A percentile compares a stretch with the other conserved stretches of the same genome.
These are phyloP conservation scores for Harrya chromipes DNA, from an alignment of 768 basidiomycete species.

Conservation along the genomic window DNA sequence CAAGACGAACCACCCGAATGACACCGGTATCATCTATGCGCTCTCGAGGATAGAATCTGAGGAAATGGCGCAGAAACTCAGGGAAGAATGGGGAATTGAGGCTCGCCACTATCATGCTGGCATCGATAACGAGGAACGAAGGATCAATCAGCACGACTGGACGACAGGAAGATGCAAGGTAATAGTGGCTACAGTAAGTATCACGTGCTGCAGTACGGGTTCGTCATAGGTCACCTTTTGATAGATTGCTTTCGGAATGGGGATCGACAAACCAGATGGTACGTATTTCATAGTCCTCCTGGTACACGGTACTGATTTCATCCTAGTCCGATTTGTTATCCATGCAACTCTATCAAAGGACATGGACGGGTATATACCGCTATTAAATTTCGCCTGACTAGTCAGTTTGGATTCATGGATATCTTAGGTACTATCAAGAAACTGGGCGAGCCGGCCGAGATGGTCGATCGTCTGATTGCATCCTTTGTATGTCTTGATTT, in stretches of 20 bases:
- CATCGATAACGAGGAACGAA: conserved; percentile 61
- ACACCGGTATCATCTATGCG: conserved; percentile 88
- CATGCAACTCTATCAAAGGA: conserved; percentile 81
- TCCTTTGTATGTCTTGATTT: conserved; percentile 63
- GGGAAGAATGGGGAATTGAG: conserved; percentile 51
- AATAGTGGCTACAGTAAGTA: conserved; percentile 86
- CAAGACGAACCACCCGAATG: conserved; percentile 46
- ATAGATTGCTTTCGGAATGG: conserved; percentile 97
- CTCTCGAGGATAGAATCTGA: conserved; percentile 72
- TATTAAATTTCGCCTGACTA: neutral
- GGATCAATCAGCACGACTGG: conserved; percentile 67
- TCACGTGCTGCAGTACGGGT: neutral
- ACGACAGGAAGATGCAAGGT: conserved; percentile 66
- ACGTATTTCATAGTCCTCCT: conserved; percentile 11
- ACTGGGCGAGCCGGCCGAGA: conserved; percentile 97
- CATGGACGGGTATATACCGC: conserved; percentile 66
- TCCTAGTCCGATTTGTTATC: conserved; percentile 84
- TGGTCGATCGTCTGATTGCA: conserved; percentile 76
- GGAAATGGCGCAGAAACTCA: conserved; percentile 66
- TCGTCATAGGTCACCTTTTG: conserved; percentile 3
- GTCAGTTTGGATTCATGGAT: neutral
- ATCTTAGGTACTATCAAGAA: conserved; percentile 82
- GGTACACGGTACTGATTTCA: neutral
- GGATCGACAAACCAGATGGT: conserved; percentile 86
- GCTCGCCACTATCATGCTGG: conserved; percentile 88